Percentiles rank a stretch among this genome's conserved stretches.
phyloP scores from a whole-genome alignment of 345 rosid genomes.

The Aquilaria sinensis region DNA sequence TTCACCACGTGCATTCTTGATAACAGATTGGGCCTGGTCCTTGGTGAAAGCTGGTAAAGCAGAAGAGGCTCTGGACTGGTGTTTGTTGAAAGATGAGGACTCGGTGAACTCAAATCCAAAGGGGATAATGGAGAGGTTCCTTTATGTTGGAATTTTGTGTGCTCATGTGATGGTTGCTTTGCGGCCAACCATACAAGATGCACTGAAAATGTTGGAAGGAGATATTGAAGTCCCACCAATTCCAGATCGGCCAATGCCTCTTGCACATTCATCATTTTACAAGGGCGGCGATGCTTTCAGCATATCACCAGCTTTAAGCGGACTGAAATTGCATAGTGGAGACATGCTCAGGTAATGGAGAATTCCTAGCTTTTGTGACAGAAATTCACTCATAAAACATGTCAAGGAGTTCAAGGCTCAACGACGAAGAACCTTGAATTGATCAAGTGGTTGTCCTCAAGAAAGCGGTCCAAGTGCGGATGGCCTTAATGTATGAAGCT shows the following conservation, averaged over 20 bases:
- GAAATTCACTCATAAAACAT: too few species aligned
- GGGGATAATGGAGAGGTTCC: conserved; percentile 75
- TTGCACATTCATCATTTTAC: conserved; percentile 38
- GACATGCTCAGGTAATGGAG: conserved; percentile 44
- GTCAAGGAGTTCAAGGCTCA: neutral
- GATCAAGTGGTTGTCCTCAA: too few species aligned
- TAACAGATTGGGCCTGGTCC: conserved; percentile 96
- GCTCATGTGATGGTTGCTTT: conserved; percentile 94
- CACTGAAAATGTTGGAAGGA: conserved; percentile 88
- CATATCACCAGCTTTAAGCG: conserved; percentile 49
- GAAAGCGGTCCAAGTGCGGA: too few species aligned
- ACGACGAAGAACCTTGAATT: neutral
- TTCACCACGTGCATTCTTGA: conserved; percentile 52
- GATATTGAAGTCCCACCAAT: conserved; percentile 76
- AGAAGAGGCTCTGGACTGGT: conserved; percentile 52
- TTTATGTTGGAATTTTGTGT: conserved; percentile 78
- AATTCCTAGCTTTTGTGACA: neutral
- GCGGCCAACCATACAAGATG: conserved; percentile 77
- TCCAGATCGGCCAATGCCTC: conserved; percentile 74
- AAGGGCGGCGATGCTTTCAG: conserved; percentile 33
- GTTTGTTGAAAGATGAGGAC: conserved; percentile 38
- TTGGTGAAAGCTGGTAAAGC: conserved; percentile 62
- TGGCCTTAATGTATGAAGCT: too few species aligned
- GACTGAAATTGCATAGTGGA: conserved; percentile 31
- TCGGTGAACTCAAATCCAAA: conserved; percentile 47